Evolutionary conservation across 805 yeast species (phyloP), one percentile per base, ranked within the genome.

Genomic region (Lipomyces starkeyi): DNA sequence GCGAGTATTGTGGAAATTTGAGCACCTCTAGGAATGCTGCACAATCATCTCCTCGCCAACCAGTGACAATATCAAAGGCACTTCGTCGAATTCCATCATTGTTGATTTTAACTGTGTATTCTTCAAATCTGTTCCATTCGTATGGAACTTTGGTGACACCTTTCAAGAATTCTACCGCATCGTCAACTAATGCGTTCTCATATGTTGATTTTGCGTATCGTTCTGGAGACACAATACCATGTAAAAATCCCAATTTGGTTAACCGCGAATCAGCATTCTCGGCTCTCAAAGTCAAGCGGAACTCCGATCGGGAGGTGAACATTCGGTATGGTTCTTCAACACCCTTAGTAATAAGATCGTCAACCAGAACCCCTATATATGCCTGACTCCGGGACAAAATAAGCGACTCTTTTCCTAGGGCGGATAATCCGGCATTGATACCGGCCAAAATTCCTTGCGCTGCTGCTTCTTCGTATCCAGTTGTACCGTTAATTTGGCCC

Each of bases 401-500:
- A 67, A 95, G 78, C 0, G 86, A 85, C 1, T 78, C 79, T 34
- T 78, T 74, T 8, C 76, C 76, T 40, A 74, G 75, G 13, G 78
- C 76, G 0, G 87, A 74, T 32, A 92, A 80, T 0, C 97, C 97
- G 0, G 99, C 98, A 78, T 95, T 95, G 53, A 93, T 88, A 9
- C 99, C 99, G 0, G 99, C 99, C 58, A 95, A 80, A 63, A 92
- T 83, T 0, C 99, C 99, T 76, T 95, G 99, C 0, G 98, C 90
- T 2, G 97, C 97, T 0, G 99, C 99, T 77, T 95, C 99, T 80
- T 95, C 99, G 74, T 95, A 95, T 0, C 99, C 99, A 0, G 99
- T 95, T 0, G 99, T 95, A 43, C 99, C 99, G 76, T 95, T 95
- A 55, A 95, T 95, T 78, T 95, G 99, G 1, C 99, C 99, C 0